Conservation (phyloP, 1,284 basidiomycete species). For the Ganoderma leucocontextum region DNA sequence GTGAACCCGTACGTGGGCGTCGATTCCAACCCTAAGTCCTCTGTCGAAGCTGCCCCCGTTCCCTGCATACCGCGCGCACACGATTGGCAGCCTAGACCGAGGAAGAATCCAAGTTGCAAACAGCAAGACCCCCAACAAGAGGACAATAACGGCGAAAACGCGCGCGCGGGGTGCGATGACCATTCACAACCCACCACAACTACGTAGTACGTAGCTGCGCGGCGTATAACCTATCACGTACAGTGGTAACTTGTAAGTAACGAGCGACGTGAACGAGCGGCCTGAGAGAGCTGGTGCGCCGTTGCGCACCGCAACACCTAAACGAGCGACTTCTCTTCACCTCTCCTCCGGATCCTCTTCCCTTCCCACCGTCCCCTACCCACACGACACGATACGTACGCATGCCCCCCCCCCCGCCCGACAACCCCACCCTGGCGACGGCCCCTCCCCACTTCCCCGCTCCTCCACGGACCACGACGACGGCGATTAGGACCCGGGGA, state of each 20-base stretch:
- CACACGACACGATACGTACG: slow-evolving; percentile 1
- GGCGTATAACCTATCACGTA: not conserved
- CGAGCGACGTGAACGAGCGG: slow-evolving; percentile 3
- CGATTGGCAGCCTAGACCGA: too few relatives aligned
- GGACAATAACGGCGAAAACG: not conserved
- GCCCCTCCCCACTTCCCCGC: not conserved
- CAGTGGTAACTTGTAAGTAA: not conserved
- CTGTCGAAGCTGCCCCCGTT: not conserved
- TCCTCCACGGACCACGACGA: not conserved
- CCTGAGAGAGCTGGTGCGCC: not conserved
- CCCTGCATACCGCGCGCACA: not conserved
- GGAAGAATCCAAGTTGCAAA: too few relatives aligned
- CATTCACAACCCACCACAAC: not conserved
- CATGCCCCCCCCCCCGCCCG: not conserved
- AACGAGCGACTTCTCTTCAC: not conserved
- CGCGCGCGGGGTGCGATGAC: slow-evolving; percentile 2
- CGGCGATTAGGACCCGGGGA: not conserved
- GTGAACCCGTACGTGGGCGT: not conserved
- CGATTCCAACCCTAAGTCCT: not conserved
- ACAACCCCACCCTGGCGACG: not conserved
- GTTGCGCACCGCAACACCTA: not conserved
- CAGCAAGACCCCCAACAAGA: too few relatives aligned
- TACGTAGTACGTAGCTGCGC: not conserved
- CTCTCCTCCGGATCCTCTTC: not conserved
- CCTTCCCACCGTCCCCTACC: not conserved